A percentile compares a stretch with the other conserved stretches of the same genome.
phyloP scores from a whole-genome alignment of 2,329 filamentous ascomycete genomes.

The Cryphonectria japonica region DNA sequence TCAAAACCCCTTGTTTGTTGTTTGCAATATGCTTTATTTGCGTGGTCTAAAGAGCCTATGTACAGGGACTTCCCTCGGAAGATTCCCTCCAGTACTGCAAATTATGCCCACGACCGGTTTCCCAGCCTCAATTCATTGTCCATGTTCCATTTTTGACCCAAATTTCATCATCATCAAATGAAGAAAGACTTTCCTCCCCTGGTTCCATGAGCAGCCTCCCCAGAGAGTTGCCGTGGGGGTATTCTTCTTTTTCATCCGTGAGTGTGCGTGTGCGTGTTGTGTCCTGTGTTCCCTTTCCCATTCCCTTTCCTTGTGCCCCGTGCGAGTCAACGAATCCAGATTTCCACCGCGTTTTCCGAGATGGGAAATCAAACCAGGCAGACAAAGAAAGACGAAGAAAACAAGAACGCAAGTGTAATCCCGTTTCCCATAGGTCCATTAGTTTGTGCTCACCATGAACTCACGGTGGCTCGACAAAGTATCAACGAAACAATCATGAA shows the following conservation, averaged over 20 bases:
- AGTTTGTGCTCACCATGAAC: neutral
- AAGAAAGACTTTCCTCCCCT: neutral
- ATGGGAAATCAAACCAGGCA: neutral
- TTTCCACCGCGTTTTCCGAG: neutral
- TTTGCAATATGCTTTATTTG: conserved; percentile 16
- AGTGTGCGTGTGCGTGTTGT: neutral
- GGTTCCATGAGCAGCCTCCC: neutral
- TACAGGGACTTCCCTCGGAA: conserved; percentile 21
- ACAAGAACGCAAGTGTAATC: neutral
- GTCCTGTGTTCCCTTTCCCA: neutral
- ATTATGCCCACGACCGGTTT: conserved; percentile 10
- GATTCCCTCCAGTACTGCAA: conserved; percentile 1
- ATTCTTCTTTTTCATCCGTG: conserved; percentile 3
- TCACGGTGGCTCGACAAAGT: neutral
- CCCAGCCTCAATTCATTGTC: neutral
- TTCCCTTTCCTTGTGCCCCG: neutral
- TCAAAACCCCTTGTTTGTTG: neutral
- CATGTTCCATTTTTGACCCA: neutral
- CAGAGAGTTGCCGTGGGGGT: neutral
- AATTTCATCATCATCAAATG: neutral
- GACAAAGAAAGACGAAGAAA: neutral
- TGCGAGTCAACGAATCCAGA: neutral
- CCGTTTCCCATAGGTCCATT: conserved; percentile 1
- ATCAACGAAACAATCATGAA: conserved; percentile 11
- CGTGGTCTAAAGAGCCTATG: conserved; percentile 26